Conservation (phyloP, 257 asterid species). For the Solanum arcanum region DNA sequence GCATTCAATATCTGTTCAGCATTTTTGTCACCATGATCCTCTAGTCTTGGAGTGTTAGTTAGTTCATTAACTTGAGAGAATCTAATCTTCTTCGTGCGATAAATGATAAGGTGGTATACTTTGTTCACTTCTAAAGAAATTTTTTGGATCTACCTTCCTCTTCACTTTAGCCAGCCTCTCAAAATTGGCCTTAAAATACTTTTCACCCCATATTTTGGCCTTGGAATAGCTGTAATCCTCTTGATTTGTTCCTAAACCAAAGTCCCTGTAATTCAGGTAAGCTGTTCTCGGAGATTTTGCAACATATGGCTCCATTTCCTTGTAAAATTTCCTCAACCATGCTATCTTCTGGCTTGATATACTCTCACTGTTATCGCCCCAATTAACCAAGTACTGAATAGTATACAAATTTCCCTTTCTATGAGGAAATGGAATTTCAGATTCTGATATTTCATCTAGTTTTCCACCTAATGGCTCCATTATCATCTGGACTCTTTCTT, state of each 20-base stretch:
- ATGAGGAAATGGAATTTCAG: not conserved
- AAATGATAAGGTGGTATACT: not conserved
- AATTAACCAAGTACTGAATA: not conserved
- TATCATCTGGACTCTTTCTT: not conserved
- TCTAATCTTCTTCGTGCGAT: not conserved
- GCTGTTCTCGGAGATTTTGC: not conserved
- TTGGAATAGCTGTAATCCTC: not conserved
- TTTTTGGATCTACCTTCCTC: not conserved
- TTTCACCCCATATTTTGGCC: not conserved
- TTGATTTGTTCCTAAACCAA: not conserved
- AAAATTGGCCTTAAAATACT: not conserved
- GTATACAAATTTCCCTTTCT: not conserved
- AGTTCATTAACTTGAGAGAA: not conserved
- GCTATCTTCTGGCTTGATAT: not conserved
- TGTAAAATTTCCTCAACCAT: not conserved
- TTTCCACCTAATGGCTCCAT: not conserved
- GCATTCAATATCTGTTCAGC: not conserved
- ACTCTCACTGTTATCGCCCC: not conserved
- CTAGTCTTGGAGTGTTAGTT: not conserved
- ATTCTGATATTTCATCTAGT: not conserved
- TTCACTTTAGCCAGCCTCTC: not conserved
- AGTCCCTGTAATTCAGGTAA: not conserved
- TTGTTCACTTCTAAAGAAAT: not conserved
- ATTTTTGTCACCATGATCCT: not conserved
- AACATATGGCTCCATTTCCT: not conserved